phyloP scores from a whole-genome alignment of 2,329 filamentous ascomycete genomes.

The Sclerotinia glacialis region DNA sequence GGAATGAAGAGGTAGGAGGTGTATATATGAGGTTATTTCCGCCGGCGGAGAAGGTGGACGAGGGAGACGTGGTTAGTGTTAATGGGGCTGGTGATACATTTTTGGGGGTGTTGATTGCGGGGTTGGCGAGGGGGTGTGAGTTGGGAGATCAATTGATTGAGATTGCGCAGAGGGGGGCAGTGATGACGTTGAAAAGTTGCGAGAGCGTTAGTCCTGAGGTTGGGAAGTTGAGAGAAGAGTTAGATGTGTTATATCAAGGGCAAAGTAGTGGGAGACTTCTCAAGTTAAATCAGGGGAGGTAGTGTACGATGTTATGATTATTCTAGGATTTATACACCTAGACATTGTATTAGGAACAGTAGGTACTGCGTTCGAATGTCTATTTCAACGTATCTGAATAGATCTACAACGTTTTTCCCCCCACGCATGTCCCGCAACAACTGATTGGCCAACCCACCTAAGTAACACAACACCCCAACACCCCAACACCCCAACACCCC shows the following conservation, averaged over 20 bases:
- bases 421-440: background rate
- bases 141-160: constrained; percentile 62
- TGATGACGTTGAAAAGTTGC: constrained; percentile 70
- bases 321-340: background rate
- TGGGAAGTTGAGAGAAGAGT: background rate
- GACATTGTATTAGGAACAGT: background rate
- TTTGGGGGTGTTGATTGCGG: constrained; percentile 78
- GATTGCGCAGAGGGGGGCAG: constrained; percentile 77
- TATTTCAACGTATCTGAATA: background rate
- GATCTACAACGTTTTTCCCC: background rate
- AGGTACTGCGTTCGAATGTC: background rate
- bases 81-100: constrained; percentile 96
- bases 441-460: background rate
- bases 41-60: constrained; percentile 60
- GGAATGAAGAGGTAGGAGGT: constrained; percentile 60
- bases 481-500: too few relatives aligned
- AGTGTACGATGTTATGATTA: too few relatives aligned
- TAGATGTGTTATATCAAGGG: background rate
- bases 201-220: constrained; percentile 54
- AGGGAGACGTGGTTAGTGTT: constrained; percentile 77
- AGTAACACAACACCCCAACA: background rate
- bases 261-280: background rate
- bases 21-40: constrained; percentile 74
- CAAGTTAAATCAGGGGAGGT: background rate
- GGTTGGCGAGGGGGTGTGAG: constrained; percentile 54